Conservation (phyloP, 495 filamentous ascomycete genomes). For the Trichocladium antarcticum region DNA sequence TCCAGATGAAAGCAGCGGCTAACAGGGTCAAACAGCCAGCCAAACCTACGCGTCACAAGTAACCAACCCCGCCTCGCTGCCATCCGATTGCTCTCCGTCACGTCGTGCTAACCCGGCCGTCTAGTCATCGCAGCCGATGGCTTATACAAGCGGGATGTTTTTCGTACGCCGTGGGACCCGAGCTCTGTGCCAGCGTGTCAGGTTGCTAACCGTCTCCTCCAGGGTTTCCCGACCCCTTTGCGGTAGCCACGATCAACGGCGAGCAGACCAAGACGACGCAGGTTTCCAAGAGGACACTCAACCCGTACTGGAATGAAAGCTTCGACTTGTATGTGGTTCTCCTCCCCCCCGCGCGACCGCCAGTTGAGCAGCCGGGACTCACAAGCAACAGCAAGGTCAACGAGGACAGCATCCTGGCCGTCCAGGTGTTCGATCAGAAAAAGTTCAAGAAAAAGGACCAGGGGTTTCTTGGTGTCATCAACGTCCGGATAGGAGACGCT, state of each 20-base stretch:
- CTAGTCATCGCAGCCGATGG: conserved; percentile 96
- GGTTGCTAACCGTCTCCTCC: conserved; percentile 11
- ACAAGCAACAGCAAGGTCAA: conserved; percentile 55
- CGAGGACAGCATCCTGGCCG: conserved; percentile 90
- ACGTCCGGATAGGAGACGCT: conserved; percentile 85
- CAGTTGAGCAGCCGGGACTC: conserved; percentile 11
- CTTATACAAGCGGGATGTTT: conserved; percentile 97
- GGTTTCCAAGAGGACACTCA: conserved; percentile 93
- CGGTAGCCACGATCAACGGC: conserved; percentile 88
- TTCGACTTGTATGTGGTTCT: conserved; percentile 73
- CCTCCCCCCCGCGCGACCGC: background rate
- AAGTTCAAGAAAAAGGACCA: conserved; percentile 99
- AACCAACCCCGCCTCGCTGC: conserved; percentile 20
- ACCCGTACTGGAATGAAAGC: conserved; percentile 98
- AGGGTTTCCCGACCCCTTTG: conserved; percentile 97
- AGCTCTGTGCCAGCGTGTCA: background rate
- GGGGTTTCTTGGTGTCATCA: conserved; percentile 94
- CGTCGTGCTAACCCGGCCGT: conserved; percentile 12
- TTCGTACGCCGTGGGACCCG: conserved; percentile 51
- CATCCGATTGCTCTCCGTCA: background rate
- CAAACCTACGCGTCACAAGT: conserved; percentile 59
- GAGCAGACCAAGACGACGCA: conserved; percentile 94
- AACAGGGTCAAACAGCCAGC: conserved; percentile 33
- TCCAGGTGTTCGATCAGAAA: conserved; percentile 98
- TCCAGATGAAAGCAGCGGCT: conserved; percentile 9